Evolutionary conservation across 2,329 filamentous ascomycete genomes (phyloP), one percentile per base, ranked within the genome.

Genomic region (Trichoderma sp.): DNA sequence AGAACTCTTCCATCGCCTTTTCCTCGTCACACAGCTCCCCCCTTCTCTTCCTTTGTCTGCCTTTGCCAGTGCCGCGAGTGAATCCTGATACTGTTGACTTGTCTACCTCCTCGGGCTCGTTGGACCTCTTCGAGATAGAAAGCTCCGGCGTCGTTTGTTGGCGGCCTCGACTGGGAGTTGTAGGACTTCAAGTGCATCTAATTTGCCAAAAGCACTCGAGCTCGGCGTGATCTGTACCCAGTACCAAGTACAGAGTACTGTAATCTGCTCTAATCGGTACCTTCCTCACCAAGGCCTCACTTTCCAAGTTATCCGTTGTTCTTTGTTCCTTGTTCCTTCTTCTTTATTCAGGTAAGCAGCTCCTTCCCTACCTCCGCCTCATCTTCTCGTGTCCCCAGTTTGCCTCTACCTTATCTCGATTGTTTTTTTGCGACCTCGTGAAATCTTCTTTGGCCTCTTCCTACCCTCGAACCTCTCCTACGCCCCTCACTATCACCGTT

Each of bases 311-410:
- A n/a, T 50, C 39, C 39, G 39, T 43, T 43, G 43, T 50, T 50
- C n/a, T 12, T 50, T 50, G 43, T 50, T 17, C n/a, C 8, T 50
- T 50, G 43, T 50, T 50, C 43, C 15, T 43, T 43, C 36, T 43
- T 47, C 43, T 20, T 53, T 53, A 47, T 67, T 68, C 64, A 71
- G 70, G 64, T 71, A 71, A 71, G 70, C 70, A 58, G 26, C 17
- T 64, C 61, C 43, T 64, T 66, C 64, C 64, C 63, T 68, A 26
- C 11, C 23, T 34, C 59, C 13, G 28, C 17, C 70, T 61, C 53
- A 17, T 55, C 62, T 39, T 20, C 30, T 39, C 69, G n/a, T 32
- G 30, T 39, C 32, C 26, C 57, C 57, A 71, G 26, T 28, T 47
- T 20, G 58, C 30, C 36, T 62, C 32, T 47, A n/a, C 58, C 43